A percentile compares a stretch with the other conserved stretches of the same genome.
phyloP scores from a whole-genome alignment of 768 basidiomycete genomes.

The Dacryopinax primogenitus region DNA sequence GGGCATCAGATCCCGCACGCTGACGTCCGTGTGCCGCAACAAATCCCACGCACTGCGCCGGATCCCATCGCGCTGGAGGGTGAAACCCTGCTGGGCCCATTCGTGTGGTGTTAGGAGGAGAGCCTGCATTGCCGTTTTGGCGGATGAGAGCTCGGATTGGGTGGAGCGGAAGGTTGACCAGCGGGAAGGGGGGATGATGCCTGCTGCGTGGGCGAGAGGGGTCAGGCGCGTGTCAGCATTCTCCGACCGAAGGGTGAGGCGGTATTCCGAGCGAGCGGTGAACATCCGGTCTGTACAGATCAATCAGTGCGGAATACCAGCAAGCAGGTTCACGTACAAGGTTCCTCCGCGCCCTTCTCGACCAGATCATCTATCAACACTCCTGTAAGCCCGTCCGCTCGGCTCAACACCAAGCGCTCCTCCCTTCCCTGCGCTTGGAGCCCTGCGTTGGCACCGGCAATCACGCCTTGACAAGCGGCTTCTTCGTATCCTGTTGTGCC shows the following conservation, averaged over 20 bases:
- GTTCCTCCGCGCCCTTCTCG: slow-evolving; percentile 79
- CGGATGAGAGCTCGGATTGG: slow-evolving; percentile 27
- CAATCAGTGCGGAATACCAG: not conserved
- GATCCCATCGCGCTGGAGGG: slow-evolving; percentile 33
- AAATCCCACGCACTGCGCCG: slow-evolving; percentile 61
- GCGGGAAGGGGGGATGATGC: slow-evolving; percentile 34
- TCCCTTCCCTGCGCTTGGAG: slow-evolving; percentile 41
- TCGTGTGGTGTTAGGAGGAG: slow-evolving; percentile 33
- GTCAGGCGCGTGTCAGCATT: slow-evolving; percentile 81
- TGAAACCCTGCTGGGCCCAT: slow-evolving; percentile 35
- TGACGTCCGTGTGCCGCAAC: slow-evolving; percentile 46
- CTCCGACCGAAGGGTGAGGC: slow-evolving; percentile 75
- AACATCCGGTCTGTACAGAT: slow-evolving; percentile 72
- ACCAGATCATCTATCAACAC: slow-evolving; percentile 90
- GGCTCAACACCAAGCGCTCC: slow-evolving; percentile 49
- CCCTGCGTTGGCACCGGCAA: slow-evolving; percentile 83
- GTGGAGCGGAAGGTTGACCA: slow-evolving; percentile 32
- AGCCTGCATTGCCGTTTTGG: slow-evolving; percentile 28
- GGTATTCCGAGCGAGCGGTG: slow-evolving; percentile 79
- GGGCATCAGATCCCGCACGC: slow-evolving; percentile 30
- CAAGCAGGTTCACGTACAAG: slow-evolving; percentile 42
- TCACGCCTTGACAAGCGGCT: slow-evolving; percentile 77
- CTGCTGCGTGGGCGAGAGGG: slow-evolving; percentile 29
- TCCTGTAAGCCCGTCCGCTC: slow-evolving; percentile 78
- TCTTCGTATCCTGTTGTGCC: slow-evolving; percentile 92